Evolutionary conservation across 1,139 yeast species (phyloP), one percentile per base, ranked within the genome.

Genomic region (Scheffersomyces illinoinensis): DNA sequence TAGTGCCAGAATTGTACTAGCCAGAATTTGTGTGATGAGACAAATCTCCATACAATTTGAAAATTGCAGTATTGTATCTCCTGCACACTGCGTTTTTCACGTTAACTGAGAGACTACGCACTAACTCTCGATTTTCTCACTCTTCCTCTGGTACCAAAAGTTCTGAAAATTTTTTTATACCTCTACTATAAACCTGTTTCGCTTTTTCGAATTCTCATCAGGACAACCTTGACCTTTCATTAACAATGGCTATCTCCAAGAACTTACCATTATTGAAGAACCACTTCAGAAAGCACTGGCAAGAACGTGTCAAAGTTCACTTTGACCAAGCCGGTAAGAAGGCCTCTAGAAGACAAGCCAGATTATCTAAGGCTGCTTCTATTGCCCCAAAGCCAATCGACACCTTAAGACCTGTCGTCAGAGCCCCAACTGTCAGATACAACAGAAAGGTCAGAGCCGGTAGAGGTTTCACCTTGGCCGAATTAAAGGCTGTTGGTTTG

Each of bases 211-310:
- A 52, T 14, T 33, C 26, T 52, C 43, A 58, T 57, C 57, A 59
- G 52, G 55, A 55, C 58, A 55, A 52, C 55, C 53, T 54, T 55
- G 43, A 52, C 58, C 61, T 57, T 50, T 60, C 58, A 60, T 58
- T 54, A 67, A 75, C 74, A 71, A 80, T 83, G 95, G 98, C 98
- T 85, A 92, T 95, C 87, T 84, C 95, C 77, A 93, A 95, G 93
- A 95, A 95, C 85, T 86, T 90, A 84, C 97, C 98, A 89, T 86
- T 93, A 87, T 93, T 89, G 86, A 90, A 90, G 88, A 90, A 90
- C 86, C 97, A 91, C 86, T 91, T 91, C 92, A 89, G 96, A 88
- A 95, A 95, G 91, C 95, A 93, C 97, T 95, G 99, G 99, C 98
- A 95, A 87, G 97, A 91, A 85, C 92, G 99, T 82, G 99, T 95